Percentiles rank a stretch among this genome's conserved stretches.
Conservation (phyloP, 169 alveolate genomes). For the Plasmodium vivax region DNA sequence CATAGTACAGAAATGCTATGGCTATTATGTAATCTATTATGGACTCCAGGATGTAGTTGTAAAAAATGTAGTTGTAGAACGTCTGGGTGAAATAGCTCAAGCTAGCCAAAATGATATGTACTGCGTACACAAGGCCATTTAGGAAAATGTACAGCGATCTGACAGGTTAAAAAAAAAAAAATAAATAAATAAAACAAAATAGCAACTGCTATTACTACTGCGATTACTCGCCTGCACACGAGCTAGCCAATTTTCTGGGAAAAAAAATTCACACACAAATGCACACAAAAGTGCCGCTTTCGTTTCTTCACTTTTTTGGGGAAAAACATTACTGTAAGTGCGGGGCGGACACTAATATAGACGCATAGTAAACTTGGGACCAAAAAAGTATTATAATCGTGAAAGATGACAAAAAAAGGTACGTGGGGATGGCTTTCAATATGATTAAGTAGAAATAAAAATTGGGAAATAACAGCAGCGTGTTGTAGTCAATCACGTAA, state of each 20-base stretch:
- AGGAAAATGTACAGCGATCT: slow-evolving; percentile 39
- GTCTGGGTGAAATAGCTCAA: slow-evolving; percentile 20
- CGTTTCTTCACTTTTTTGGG: not conserved
- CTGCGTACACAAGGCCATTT: slow-evolving; percentile 19
- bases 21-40: slow-evolving; percentile 49
- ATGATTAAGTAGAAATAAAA: slow-evolving; percentile 22
- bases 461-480: slow-evolving; percentile 32
- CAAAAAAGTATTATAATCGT: slow-evolving; percentile 58
- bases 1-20: slow-evolving; percentile 37
- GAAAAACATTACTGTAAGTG: slow-evolving; percentile 21
- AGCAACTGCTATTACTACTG: not conserved
- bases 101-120: slow-evolving; percentile 30
- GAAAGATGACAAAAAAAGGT: slow-evolving; percentile 52
- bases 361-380: slow-evolving; percentile 71
- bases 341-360: slow-evolving; percentile 42
- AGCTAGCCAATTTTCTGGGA: not conserved
- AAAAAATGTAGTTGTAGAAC: slow-evolving; percentile 25
- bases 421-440: slow-evolving; percentile 41
- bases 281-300: not conserved
- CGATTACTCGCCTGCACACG: not conserved
- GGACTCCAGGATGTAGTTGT: slow-evolving; percentile 49
- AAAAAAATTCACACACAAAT: slow-evolving; percentile 7
- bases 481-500: slow-evolving; percentile 37
- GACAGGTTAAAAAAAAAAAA: not conserved
- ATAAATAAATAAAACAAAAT: not conserved